Conservation (phyloP, 176 grass and related monocot species). For the Pontederia paniculata region DNA sequence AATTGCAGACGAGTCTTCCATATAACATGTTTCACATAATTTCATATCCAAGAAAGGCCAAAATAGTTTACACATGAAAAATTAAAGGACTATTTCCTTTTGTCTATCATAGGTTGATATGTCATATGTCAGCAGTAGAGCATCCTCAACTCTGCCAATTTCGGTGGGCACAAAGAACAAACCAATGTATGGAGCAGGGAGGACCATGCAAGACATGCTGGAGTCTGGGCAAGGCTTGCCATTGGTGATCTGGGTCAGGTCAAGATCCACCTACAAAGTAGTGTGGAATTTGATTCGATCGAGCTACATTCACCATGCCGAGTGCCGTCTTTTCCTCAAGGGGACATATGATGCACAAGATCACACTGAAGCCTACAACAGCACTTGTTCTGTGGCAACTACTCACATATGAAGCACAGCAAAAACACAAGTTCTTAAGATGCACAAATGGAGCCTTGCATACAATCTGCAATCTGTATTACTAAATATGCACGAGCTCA, state of each 20-base stretch:
- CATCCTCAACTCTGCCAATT: conserved; percentile 16
- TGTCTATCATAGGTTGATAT: conserved; percentile 25
- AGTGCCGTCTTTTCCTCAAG: conserved; percentile 48
- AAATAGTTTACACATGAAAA: neutral
- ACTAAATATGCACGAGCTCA: no score
- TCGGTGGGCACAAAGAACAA: conserved; percentile 56
- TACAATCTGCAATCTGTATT: no score
- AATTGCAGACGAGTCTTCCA: no score
- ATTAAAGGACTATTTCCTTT: neutral
- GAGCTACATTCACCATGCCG: conserved; percentile 36
- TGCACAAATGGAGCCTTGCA: no score
- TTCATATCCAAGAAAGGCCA: neutral
- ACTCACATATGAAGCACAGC: conserved; percentile 11
- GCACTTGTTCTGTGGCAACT: conserved; percentile 31
- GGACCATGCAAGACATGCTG: conserved; percentile 76
- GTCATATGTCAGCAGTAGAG: conserved; percentile 23
- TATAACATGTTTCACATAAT: neutral
- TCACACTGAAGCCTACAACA: conserved; percentile 8
- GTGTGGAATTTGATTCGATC: conserved; percentile 43
- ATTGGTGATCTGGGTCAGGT: conserved; percentile 34
- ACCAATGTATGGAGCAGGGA: conserved; percentile 78
- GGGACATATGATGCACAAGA: conserved; percentile 18
- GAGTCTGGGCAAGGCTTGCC: conserved; percentile 41
- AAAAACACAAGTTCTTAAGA: no score
- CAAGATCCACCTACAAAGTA: conserved; percentile 39